These are phyloP conservation scores for Plasmopara halstedii DNA, from an alignment of 352 stramenopile genomes.

Conservation along the genomic window DNA sequence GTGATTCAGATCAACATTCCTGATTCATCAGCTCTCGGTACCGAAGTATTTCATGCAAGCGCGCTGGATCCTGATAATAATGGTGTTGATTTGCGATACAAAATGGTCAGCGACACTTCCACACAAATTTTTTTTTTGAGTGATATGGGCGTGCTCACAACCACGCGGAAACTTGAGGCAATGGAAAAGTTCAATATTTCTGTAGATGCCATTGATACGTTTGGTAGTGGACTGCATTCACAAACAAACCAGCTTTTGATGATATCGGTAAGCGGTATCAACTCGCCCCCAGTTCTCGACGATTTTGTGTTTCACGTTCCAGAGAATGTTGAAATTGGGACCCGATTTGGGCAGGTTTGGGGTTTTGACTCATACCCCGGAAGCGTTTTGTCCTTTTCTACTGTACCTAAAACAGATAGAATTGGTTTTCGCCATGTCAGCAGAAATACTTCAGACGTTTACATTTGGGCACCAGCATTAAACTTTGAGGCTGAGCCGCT, in stretches of 20 bases:
- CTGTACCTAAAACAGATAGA: slow-evolving; percentile 17
- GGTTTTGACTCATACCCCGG: slow-evolving; percentile 25
- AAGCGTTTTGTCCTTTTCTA: slow-evolving; percentile 37
- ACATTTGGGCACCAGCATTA: slow-evolving; percentile 17
- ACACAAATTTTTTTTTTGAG: slow-evolving; percentile 4
- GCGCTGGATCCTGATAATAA: slow-evolving; percentile 16
- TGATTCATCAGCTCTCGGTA: slow-evolving; percentile 4
- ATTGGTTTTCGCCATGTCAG: slow-evolving; percentile 23
- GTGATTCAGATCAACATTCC: slow-evolving; percentile 8
- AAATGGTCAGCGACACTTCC: slow-evolving; percentile 3
- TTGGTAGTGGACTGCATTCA: slow-evolving; percentile 11
- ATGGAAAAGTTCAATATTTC: slow-evolving; percentile 11
- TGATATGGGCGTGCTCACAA: slow-evolving; percentile 1
- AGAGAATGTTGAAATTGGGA: slow-evolving; percentile 15
- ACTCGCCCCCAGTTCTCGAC: slow-evolving; percentile 9
- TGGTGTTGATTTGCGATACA: slow-evolving; percentile 4
- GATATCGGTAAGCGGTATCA: slow-evolving; percentile 17
- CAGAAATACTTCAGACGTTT: slow-evolving; percentile 25
- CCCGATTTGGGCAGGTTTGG: slow-evolving; percentile 25
- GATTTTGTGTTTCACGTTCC: slow-evolving; percentile 13
- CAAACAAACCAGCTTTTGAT: slow-evolving; percentile 4
- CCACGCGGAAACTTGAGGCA: slow-evolving; percentile 1
- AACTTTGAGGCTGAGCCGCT: slow-evolving; percentile 31
- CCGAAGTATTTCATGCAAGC: slow-evolving; percentile 4
- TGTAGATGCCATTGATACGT: slow-evolving; percentile 8